These are phyloP conservation scores for Cymbidium sinense DNA, from an alignment of 106 monocot species.

Conservation along the genomic window DNA sequence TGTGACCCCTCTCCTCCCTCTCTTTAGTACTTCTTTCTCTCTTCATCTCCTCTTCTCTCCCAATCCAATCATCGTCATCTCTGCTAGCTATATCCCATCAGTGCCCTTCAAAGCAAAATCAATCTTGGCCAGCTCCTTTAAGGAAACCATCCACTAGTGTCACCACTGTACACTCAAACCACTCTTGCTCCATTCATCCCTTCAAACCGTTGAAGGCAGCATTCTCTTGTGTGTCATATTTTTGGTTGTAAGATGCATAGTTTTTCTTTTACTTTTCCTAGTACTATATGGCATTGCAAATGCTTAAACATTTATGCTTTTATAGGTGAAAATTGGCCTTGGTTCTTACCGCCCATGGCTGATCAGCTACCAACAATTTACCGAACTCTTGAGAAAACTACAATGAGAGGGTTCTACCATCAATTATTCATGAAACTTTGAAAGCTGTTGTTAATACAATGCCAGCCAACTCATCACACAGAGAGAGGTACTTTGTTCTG, in stretches of 20 bases:
- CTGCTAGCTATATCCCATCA: background rate
- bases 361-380: slow-evolving; percentile 60
- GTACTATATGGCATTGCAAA: too few species aligned
- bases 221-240: too few species aligned
- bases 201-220: too few species aligned
- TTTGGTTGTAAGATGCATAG: too few species aligned
- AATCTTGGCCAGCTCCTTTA: too few species aligned
- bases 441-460: slow-evolving; percentile 96
- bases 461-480: slow-evolving; percentile 94
- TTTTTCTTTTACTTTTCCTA: too few species aligned
- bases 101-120: too few species aligned
- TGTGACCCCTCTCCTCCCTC: too few species aligned
- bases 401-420: slow-evolving; percentile 73
- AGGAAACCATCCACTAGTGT: too few species aligned
- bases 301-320: background rate
- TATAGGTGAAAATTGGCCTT: slow-evolving; percentile 56
- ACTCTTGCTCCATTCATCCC: too few species aligned
- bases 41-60: background rate
- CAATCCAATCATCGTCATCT: background rate
- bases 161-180: too few species aligned
- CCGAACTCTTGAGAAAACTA: slow-evolving; percentile 60
- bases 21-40: background rate
- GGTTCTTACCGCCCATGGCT: slow-evolving; percentile 54
- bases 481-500: slow-evolving; percentile 54
- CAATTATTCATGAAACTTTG: slow-evolving; percentile 78